Evolutionary conservation across 768 basidiomycete species (phyloP).

Genomic region (Mycena sanguinolenta): DNA sequence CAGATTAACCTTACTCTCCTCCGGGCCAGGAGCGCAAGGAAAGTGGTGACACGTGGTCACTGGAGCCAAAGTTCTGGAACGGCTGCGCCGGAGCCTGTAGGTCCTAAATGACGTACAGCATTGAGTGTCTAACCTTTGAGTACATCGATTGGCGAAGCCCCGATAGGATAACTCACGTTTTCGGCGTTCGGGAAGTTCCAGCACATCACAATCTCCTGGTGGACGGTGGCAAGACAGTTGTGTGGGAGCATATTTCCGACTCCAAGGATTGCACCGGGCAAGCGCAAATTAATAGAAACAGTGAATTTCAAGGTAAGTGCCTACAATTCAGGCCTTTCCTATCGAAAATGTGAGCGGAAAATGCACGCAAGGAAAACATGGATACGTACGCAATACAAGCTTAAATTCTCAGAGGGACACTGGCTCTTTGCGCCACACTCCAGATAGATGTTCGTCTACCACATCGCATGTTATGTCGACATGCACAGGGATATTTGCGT

Average conservation of each 20-base stretch:
- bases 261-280: not conserved
- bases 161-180: not conserved
- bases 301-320: not conserved
- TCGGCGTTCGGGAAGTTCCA: not conserved
- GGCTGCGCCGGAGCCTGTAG: not conserved
- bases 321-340: not conserved
- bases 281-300: not conserved
- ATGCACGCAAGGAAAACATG: too few relatives aligned
- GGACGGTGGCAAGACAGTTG: not conserved
- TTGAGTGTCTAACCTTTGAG: not conserved
- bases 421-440: not conserved
- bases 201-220: conserved; percentile 4
- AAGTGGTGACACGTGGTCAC: too few relatives aligned
- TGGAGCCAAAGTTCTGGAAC: not conserved
- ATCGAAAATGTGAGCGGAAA: not conserved
- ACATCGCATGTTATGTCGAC: not conserved
- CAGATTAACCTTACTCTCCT: not conserved
- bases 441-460: conserved; percentile 6
- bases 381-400: not conserved
- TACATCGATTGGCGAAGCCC: not conserved
- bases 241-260: not conserved
- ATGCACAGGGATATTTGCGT: not conserved
- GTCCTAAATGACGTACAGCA: conserved; percentile 15
- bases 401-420: not conserved
- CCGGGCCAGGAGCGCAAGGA: not conserved